Percentiles rank a stretch among this genome's conserved stretches.
These are phyloP conservation scores for Rhodomyrtus tomentosa DNA, from an alignment of 345 rosid species.

Conservation along the genomic window DNA sequence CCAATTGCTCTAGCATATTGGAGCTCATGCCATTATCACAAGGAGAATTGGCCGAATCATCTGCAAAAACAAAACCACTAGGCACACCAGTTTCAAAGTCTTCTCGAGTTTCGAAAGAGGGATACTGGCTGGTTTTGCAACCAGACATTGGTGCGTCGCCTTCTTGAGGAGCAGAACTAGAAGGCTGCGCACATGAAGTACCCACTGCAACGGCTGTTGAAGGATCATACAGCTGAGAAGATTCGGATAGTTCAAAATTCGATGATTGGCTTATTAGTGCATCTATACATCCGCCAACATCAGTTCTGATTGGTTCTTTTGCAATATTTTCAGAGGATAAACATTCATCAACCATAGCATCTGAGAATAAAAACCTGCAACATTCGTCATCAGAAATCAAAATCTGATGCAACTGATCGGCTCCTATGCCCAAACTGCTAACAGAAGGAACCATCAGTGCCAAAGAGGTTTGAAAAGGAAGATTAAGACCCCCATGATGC, in stretches of 20 bases:
- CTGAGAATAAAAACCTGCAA: slow-evolving; percentile 65
- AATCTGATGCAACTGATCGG: slow-evolving; percentile 34
- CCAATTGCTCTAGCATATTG: slow-evolving; percentile 35
- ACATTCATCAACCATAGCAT: slow-evolving; percentile 27
- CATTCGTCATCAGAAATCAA: slow-evolving; percentile 84
- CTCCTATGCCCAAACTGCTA: slow-evolving; percentile 20
- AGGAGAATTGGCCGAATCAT: slow-evolving; percentile 31
- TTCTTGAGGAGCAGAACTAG: slow-evolving; percentile 22
- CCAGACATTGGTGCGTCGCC: slow-evolving; percentile 16
- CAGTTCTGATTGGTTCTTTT: slow-evolving; percentile 23
- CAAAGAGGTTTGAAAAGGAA: slow-evolving; percentile 32
- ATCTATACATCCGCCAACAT: slow-evolving; percentile 23
- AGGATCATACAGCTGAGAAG: slow-evolving; percentile 26
- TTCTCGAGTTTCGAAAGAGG: slow-evolving; percentile 35
- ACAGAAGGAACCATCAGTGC: slow-evolving; percentile 29
- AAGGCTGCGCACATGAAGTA: slow-evolving; percentile 34
- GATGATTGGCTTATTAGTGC: slow-evolving; percentile 19
- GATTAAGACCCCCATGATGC: slow-evolving; percentile 25
- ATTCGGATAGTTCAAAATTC: slow-evolving; percentile 29
- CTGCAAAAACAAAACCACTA: slow-evolving; percentile 37
- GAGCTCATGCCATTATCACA: slow-evolving; percentile 17
- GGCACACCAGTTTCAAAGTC: slow-evolving; percentile 16
- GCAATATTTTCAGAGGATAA: slow-evolving; percentile 29
- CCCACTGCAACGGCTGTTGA: slow-evolving; percentile 28
- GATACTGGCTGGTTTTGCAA: slow-evolving; percentile 29